Evolutionary conservation across 345 rosid genomes (phyloP), one percentile per base, ranked within the genome.

Genomic region (Citropsis articulata): DNA sequence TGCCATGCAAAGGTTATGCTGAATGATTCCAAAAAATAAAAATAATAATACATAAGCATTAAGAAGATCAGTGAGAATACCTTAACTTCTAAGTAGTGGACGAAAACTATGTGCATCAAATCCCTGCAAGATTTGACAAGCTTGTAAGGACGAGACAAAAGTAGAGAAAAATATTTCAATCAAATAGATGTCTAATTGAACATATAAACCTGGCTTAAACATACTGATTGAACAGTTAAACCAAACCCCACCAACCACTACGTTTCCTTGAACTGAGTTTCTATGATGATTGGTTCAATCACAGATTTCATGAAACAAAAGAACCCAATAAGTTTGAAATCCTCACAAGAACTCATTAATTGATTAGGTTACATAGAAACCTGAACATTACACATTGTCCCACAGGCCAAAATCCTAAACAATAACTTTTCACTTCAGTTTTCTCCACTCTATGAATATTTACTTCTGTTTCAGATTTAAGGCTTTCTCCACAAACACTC

Each of bases 21-120:
- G 28, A 40, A 48, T 28, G 27, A 75, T 42, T 63, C 66, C 13
- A n/a, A 75, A 75, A 62, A 63, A 8, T 35, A 18, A 63, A 22
- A 50, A 66, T 21, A 38, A 66, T 16, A n/a, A 64, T 25, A 9
- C 35, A 8, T 21, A 77, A 3, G 19, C 61, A 53, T 7, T 64
- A 30, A 21, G 19, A 28, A 78, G 74, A 68, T 55, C 75, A 70
- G 64, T 27, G 72, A 66, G 75, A 77, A 18, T 84, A 95, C 98
- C 98, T 93, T 93, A 63, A 91, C 90, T 86, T 95, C 98, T 93
- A 91, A 83, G 87, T 95, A 95, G 88, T 95, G 98, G 78, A 95
- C 98, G 36, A 95, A 90, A 79, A 95, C 98, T 79, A 95, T 91
- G 85, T 95, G 98, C 94, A 87, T 92, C 90, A 91, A 74, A 35